Evolutionary conservation across 345 rosid species (phyloP).

Genomic region (Populus euphratica): DNA sequence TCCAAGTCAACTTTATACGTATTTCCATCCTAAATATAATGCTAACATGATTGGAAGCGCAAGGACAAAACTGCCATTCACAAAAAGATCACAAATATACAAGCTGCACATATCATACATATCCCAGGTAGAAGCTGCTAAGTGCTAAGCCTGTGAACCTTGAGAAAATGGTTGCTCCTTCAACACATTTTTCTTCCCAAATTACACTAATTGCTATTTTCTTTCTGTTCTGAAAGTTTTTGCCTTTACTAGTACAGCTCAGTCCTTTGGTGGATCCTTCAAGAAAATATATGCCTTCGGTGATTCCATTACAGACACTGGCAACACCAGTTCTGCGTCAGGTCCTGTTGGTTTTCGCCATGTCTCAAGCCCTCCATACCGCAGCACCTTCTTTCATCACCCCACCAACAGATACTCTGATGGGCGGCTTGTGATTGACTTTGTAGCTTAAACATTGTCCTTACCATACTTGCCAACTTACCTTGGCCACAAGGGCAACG

Average conservation of each 20-base stretch:
- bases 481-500: conserved; percentile 27
- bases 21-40: too few species aligned
- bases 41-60: not conserved
- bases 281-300: conserved; percentile 81
- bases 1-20: too few species aligned
- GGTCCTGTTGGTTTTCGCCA: conserved; percentile 81
- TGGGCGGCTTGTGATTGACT: conserved; percentile 83
- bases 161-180: conserved; percentile 20
- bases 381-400: conserved; percentile 69
- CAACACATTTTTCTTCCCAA: conserved; percentile 12
- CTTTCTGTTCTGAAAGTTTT: conserved; percentile 13
- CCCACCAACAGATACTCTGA: conserved; percentile 92
- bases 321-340: conserved; percentile 59
- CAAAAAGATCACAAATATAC: not conserved
- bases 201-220: conserved; percentile 5
- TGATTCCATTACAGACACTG: conserved; percentile 93
- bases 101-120: not conserved
- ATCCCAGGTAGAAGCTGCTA: not conserved
- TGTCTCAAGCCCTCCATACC: conserved; percentile 73
- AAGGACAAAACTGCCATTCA: not conserved
- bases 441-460: conserved; percentile 58
- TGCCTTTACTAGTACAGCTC: conserved; percentile 7
- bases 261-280: conserved; percentile 37
- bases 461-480: conserved; percentile 81
- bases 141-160: not conserved